Conservation (phyloP, 257 asterid species). For the Penstemon eatonii region DNA sequence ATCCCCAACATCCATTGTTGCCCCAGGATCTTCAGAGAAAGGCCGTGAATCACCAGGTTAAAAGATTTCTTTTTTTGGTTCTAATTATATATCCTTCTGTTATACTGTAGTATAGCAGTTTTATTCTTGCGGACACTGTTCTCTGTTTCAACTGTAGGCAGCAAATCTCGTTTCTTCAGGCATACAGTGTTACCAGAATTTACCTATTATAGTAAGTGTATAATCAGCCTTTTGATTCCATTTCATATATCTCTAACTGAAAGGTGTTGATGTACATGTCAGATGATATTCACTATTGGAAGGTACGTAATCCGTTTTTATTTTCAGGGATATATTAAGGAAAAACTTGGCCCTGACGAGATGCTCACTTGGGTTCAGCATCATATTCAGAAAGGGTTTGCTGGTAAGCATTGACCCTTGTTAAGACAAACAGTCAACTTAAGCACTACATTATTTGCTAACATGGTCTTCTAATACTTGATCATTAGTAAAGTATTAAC, state of each 20-base stretch:
- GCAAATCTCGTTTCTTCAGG: constrained; percentile 55
- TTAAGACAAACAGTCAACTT: too few relatives aligned
- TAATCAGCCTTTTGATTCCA: constrained; percentile 21
- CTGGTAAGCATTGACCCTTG: constrained; percentile 48
- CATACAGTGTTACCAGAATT: constrained; percentile 66
- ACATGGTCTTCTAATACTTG: too few relatives aligned
- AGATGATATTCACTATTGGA: constrained; percentile 9
- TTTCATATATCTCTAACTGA: constrained; percentile 5
- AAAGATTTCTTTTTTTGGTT: background rate
- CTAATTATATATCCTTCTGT: too few relatives aligned
- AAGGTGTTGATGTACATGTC: constrained; percentile 9
- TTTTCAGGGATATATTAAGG: constrained; percentile 50
- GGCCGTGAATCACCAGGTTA: constrained; percentile 68
- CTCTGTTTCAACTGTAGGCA: constrained; percentile 42
- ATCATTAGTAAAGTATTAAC: too few relatives aligned
- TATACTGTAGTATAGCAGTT: too few relatives aligned
- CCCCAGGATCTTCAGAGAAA: constrained; percentile 69
- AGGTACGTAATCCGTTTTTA: constrained; percentile 3
- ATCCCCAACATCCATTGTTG: constrained; percentile 79
- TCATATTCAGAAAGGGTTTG: constrained; percentile 62
- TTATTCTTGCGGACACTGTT: background rate
- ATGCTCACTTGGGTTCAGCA: constrained; percentile 58
- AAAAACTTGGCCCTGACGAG: constrained; percentile 74
- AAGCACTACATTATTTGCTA: too few relatives aligned
- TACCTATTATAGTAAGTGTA: constrained; percentile 51